Base-by-base conservation (phyloP, 495 filamentous ascomycete species). In the Trichoderma erinaceum region DNA sequence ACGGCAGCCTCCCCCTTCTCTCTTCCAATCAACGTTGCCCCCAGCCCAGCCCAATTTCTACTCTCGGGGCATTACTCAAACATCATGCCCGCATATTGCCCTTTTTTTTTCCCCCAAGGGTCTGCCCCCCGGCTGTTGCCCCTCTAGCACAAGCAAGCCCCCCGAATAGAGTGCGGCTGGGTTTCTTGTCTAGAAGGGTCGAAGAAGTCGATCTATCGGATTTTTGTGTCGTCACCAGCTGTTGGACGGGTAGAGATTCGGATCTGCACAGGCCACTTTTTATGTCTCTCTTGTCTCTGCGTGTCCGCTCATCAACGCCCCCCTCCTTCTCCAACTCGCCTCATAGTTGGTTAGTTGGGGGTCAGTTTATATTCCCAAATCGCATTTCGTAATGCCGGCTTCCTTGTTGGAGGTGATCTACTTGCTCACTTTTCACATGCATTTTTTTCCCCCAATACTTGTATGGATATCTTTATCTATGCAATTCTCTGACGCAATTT, bases 191-290 rank as follows among this genome's bases (percentile, higher is more conserved):
- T 38, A 38, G 35, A 38, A 38, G 35, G 35, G 35, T 38, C 35
- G 35, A 46, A 44, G 41, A 44, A 46, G 43, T 15, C 43, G 43
- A 46, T 46, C 43, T 18, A 46, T 46, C 43, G 43, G 35, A 38
- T 38, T 38, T 38, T 38, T 46, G 3, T 18, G 43, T 46, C 43
- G 43, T 46, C 13, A 18, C 43, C 43, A 52, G n/a, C n/a, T 52
- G 3, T 6, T n/a, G 21, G n/a, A n/a, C 10, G 21, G 48, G 4
- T 4, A 52, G 48, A 52, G 48, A 52, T 52, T 52, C 48, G 48
- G 48, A 52, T 52, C 48, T 52, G 48, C 48, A 23, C 48, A 52
- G 48, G 48, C 48, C 48, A 52, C 48, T 52, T 52, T 52, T 52
- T 52, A 21, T 11, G 8, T 21, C n/a, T 18, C n/a, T 23, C 16